These are phyloP conservation scores for Diophrys sp. DNA, from an alignment of 73 alveolate genomes.

Conservation along the genomic window DNA sequence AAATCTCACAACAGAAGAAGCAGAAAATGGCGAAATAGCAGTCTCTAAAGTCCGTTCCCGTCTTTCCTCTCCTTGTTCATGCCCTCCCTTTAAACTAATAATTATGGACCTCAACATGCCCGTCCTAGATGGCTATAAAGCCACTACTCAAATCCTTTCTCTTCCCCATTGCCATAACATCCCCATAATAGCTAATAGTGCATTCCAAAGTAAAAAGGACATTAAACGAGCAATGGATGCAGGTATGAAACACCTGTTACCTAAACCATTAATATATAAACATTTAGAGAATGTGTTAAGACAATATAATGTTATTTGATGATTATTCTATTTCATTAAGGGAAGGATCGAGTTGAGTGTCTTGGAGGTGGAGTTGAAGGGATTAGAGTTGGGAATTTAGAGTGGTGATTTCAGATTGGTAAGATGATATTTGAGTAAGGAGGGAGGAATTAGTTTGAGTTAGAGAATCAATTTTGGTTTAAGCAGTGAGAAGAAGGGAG, in stretches of 20 bases:
- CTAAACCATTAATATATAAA: neutral
- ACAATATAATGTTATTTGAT: too few species aligned
- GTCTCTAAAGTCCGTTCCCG: neutral
- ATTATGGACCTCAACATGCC: neutral
- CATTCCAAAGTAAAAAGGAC: neutral
- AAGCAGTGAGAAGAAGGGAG: too few species aligned
- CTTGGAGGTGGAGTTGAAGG: too few species aligned
- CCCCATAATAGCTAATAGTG: neutral
- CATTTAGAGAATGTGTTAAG: neutral
- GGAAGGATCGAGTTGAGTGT: too few species aligned
- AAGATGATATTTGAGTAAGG: too few species aligned
- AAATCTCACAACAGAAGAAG: slow-evolving; percentile 11
- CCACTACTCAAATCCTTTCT: neutral
- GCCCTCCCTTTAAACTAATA: neutral
- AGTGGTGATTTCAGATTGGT: too few species aligned
- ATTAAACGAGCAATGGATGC: neutral
- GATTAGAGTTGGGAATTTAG: too few species aligned
- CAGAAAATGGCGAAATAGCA: slow-evolving; percentile 23
- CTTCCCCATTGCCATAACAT: neutral
- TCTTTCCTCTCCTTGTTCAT: neutral
- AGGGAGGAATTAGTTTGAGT: too few species aligned
- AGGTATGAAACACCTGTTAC: neutral
- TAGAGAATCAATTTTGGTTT: too few species aligned
- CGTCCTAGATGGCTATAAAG: neutral
- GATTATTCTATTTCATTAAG: too few species aligned